Evolutionary conservation across 306 rosid species (phyloP), one percentile per base, ranked within the genome.

Genomic region (Prinsepia uniflora): DNA sequence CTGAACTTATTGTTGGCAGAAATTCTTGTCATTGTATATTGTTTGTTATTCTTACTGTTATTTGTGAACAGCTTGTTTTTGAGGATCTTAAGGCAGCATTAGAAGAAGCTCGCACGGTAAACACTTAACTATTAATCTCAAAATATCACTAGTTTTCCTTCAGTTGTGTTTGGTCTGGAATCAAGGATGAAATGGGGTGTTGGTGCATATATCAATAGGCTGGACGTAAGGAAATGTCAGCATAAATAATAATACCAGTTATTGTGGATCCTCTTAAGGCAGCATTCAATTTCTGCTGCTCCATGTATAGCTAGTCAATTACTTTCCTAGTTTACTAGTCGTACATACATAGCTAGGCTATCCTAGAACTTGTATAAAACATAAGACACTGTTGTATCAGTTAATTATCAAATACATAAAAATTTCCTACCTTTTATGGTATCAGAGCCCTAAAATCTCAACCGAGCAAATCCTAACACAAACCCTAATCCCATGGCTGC

Each of bases 51-150:
- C 60, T 46, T 47, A 79, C 56, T 73, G 64, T 73, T 72, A 76
- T 83, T 82, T 78, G 60, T 87, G 85, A 72, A 75, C 92, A 94
- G 98, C 85, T 87, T 73, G 93, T 86, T 68, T 83, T 84, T 24
- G 87, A 94, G 83, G 97, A 94, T 82, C 88, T 94, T 75, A 94
- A 87, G 76, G 97, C 96, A 76, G 95, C 97, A 61, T 76, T 94
- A 75, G 97, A 89, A 85, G 98, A 94, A 89, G 90, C 97, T 79
- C 88, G 92, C 74, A 63, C 14, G 84, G 97, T 94, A 88, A 46
- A 84, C 43, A 55, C 24, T 70, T 76, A 48, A 48, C 77, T 63
- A 11, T 17, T 63, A 63, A 56, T 8, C 42, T 22, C 55, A 49
- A 53, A 4, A 17, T 68, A 15, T 39, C 6, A 17, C 17, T 49